Percentiles rank a stretch among this genome's conserved stretches.
Conservation (phyloP, 2,329 filamentous ascomycete genomes). For the Pseudopyricularia cyperi region DNA sequence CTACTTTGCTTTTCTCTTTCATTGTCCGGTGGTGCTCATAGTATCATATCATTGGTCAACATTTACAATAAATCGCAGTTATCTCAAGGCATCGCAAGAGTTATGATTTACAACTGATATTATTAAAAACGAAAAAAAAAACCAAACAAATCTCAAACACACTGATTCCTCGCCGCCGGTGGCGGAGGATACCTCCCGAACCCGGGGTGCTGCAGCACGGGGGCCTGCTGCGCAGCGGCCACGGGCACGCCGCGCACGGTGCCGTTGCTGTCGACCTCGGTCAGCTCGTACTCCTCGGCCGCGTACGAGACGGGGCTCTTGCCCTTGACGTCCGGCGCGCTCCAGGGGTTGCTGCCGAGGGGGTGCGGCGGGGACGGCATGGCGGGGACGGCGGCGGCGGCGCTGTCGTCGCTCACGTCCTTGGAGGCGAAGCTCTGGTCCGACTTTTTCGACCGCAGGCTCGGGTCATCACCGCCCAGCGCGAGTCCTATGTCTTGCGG, state of each 20-base stretch:
- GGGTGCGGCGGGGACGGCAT: background rate
- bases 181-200: constrained; percentile 22
- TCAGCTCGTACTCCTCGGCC: constrained; percentile 34
- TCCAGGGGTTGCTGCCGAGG: background rate
- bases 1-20: too few species aligned
- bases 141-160: background rate
- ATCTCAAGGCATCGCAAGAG: too few species aligned
- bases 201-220: constrained; percentile 32
- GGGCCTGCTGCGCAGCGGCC: constrained; percentile 16
- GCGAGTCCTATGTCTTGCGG: constrained; percentile 26
- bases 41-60: too few species aligned
- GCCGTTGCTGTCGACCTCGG: constrained; percentile 25
- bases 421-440: constrained; percentile 12
- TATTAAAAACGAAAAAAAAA: background rate
- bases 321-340: constrained; percentile 22
- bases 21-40: too few species aligned
- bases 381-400: background rate
- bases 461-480: constrained; percentile 23
- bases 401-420: background rate
- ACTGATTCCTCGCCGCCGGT: background rate
- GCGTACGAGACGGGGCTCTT: constrained; percentile 17
- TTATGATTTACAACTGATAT: too few species aligned
- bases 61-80: too few species aligned
- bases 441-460: constrained; percentile 16
- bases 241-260: constrained; percentile 6